phyloP scores from a whole-genome alignment of 2,329 filamentous ascomycete genomes.

The Alternaria novae-zelandiae region DNA sequence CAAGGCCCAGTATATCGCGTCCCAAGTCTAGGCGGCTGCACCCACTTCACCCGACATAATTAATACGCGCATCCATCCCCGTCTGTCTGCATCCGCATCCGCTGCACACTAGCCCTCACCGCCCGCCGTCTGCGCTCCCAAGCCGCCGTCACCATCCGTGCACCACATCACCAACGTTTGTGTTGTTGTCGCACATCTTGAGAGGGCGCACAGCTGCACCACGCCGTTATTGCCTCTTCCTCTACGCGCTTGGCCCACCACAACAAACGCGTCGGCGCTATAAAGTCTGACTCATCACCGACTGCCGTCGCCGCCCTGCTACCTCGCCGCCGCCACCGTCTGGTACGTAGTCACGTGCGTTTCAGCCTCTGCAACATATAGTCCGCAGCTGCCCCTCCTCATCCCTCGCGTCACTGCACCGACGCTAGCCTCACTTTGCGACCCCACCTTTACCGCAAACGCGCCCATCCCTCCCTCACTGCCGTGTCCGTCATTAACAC shows the following conservation, averaged over 20 bases:
- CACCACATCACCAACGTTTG: constrained; percentile 25
- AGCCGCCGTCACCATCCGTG: constrained; percentile 29
- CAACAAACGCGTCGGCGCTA: constrained; percentile 33
- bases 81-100: constrained; percentile 29
- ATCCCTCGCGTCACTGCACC: constrained; percentile 15
- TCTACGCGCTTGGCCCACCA: constrained; percentile 24
- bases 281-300: constrained; percentile 37
- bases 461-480: constrained; percentile 13
- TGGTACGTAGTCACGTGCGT: constrained; percentile 45
- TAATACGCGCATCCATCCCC: constrained; percentile 19
- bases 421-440: constrained; percentile 25
- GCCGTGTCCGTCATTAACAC: constrained; percentile 15
- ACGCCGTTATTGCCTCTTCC: constrained; percentile 19
- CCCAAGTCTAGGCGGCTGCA: constrained; percentile 8
- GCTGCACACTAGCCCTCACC: constrained; percentile 27
- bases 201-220: constrained; percentile 26
- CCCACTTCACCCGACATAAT: constrained; percentile 9
- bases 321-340: constrained; percentile 34
- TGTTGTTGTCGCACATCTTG: constrained; percentile 26
- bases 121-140: constrained; percentile 21
- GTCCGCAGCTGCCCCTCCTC: constrained; percentile 28
- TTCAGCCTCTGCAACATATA: constrained; percentile 39
- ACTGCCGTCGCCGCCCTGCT: constrained; percentile 17
- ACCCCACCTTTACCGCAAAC: constrained; percentile 20
- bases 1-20: background rate